phyloP scores from a whole-genome alignment of 805 yeast genomes.

The Diddensiella santjacobensis region DNA sequence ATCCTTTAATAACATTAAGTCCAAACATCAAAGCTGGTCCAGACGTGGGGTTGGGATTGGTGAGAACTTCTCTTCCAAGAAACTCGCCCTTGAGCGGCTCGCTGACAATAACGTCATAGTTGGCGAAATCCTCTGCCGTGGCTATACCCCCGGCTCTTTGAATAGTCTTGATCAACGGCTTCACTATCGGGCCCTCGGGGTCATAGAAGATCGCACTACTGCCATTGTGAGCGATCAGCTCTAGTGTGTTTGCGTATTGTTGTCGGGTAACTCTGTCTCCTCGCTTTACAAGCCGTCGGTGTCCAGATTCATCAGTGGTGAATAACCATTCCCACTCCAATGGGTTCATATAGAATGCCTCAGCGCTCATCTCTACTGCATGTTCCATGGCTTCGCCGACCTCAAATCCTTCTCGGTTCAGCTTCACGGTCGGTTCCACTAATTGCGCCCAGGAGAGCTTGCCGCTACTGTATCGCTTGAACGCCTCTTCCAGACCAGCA shows the following conservation, averaged over 20 bases:
- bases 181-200: slow-evolving; percentile 71
- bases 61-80: slow-evolving; percentile 44
- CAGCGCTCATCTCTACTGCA: slow-evolving; percentile 41
- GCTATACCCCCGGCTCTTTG: slow-evolving; percentile 64
- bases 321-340: slow-evolving; percentile 35
- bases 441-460: slow-evolving; percentile 66
- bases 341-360: slow-evolving; percentile 19
- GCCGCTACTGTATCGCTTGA: slow-evolving; percentile 63
- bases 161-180: slow-evolving; percentile 49
- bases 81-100: slow-evolving; percentile 42
- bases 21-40: slow-evolving; percentile 83
- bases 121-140: slow-evolving; percentile 58
- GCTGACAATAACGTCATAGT: slow-evolving; percentile 51
- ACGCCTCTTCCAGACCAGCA: slow-evolving; percentile 70
- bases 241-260: slow-evolving; percentile 62
- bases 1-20: slow-evolving; percentile 55
- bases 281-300: slow-evolving; percentile 36
- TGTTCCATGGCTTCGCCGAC: slow-evolving; percentile 44
- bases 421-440: slow-evolving; percentile 66
- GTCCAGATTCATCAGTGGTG: slow-evolving; percentile 17
- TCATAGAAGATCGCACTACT: slow-evolving; percentile 77
- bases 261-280: slow-evolving; percentile 66
- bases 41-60: slow-evolving; percentile 70
- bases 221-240: slow-evolving; percentile 70
- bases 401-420: slow-evolving; percentile 63